These are phyloP conservation scores for Viridothelium virens DNA, from an alignment of 495 filamentous ascomycete genomes.

Conservation along the genomic window DNA sequence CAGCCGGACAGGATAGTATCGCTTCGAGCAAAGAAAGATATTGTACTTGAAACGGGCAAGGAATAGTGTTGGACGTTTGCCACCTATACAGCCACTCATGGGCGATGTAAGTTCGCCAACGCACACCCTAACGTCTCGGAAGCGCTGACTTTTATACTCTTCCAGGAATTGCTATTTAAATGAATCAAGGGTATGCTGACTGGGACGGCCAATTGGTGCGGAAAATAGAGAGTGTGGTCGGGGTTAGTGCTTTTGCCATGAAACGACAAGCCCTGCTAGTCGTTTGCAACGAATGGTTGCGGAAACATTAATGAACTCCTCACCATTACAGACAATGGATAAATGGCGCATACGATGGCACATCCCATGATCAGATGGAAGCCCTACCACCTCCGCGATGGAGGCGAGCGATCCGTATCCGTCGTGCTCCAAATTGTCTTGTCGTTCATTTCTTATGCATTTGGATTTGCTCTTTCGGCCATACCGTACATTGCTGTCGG, in stretches of 20 bases:
- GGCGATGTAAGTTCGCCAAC: background rate
- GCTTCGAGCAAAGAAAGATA: background rate
- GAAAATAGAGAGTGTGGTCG: background rate
- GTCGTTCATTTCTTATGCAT: too few relatives aligned
- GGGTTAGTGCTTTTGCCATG: background rate
- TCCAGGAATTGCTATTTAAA: background rate
- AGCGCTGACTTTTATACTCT: background rate
- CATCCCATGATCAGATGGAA: too few relatives aligned
- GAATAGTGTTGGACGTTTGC: background rate
- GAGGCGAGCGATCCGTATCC: too few relatives aligned
- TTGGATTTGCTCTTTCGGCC: too few relatives aligned
- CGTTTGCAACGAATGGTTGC: slow-evolving; percentile 2
- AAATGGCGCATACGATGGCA: too few relatives aligned
- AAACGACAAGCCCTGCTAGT: background rate
- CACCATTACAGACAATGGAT: background rate
- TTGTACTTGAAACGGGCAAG: slow-evolving; percentile 7
- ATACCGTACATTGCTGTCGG: too few relatives aligned
- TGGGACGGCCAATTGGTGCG: background rate
- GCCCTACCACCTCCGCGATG: too few relatives aligned
- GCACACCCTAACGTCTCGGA: background rate
- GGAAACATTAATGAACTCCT: background rate
- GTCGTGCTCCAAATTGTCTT: too few relatives aligned
- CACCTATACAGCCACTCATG: background rate
- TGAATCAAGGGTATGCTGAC: background rate
- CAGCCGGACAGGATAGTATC: background rate